phyloP scores from a whole-genome alignment of 1,284 basidiomycete species.

The Tetrapyrgos nigripes region DNA sequence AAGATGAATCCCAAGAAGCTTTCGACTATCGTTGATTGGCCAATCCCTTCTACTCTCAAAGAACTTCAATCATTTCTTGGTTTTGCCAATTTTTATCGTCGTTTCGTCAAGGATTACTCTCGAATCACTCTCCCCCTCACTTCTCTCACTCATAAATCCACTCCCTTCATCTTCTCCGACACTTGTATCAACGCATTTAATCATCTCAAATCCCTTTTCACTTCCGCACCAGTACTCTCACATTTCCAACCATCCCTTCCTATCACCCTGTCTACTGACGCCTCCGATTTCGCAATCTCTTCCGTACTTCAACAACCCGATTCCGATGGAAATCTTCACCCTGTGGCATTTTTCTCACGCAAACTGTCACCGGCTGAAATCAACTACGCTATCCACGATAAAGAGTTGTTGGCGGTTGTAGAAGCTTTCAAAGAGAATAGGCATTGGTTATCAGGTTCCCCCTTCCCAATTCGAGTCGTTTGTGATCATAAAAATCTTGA shows the following conservation, averaged over 20 bases:
- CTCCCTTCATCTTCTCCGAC: too few species aligned
- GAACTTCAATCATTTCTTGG: constrained; percentile 34
- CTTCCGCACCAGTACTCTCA: constrained; percentile 14
- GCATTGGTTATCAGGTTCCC: too few species aligned
- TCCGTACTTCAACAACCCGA: constrained; percentile 16
- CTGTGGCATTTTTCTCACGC: constrained; percentile 37
- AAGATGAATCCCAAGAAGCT: constrained; percentile 50
- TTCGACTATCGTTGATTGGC: constrained; percentile 29
- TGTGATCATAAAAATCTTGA: too few species aligned
- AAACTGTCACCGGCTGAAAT: too few species aligned
- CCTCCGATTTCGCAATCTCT: constrained; percentile 23
- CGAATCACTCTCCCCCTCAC: too few species aligned
- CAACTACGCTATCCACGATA: too few species aligned
- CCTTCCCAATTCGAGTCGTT: too few species aligned
- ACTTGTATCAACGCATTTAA: constrained; percentile 3
- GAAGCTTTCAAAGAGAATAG: too few species aligned
- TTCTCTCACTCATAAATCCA: too few species aligned
- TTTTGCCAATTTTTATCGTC: constrained; percentile 40
- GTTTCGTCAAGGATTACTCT: constrained; percentile 23
- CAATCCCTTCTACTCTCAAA: constrained; percentile 22
- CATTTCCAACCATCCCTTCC: constrained; percentile 30
- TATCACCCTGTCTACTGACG: constrained; percentile 36
- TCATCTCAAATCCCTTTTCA: too few species aligned
- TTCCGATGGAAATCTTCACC: constrained; percentile 31
- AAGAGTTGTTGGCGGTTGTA: too few species aligned